phyloP scores from a whole-genome alignment of 257 asterid species.

The Petrea volubilis region DNA sequence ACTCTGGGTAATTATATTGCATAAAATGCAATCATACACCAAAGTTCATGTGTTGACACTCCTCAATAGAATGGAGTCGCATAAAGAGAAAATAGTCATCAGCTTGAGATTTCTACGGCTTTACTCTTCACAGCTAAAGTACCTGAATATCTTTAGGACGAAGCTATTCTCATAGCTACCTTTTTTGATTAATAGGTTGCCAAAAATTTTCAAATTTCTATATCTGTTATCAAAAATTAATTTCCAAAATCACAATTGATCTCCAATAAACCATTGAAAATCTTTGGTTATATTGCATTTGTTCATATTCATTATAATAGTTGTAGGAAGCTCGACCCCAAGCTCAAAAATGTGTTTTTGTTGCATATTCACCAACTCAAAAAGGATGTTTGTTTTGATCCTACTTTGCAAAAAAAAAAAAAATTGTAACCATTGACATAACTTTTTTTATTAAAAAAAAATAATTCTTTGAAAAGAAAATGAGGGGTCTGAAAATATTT shows the following conservation, averaged over 20 bases:
- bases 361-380: neutral
- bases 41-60: neutral
- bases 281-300: neutral
- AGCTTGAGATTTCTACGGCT: neutral
- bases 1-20: neutral
- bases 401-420: neutral
- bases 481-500: neutral
- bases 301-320: neutral
- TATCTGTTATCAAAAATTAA: neutral
- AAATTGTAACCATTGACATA: neutral
- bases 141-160: neutral
- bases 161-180: neutral
- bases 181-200: too few species aligned
- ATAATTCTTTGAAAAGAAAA: neutral
- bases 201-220: too few species aligned
- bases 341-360: neutral
- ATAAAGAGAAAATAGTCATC: neutral
- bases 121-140: neutral
- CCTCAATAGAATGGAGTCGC: neutral
- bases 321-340: neutral
- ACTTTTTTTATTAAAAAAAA: too few species aligned
- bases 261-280: neutral
- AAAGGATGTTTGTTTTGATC: neutral
- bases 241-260: neutral
- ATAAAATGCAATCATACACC: neutral